Percentiles rank a stretch among this genome's conserved stretches.
Evolutionary conservation across 106 monocot species (phyloP).

Genomic region (Hemerocallis citrina): DNA sequence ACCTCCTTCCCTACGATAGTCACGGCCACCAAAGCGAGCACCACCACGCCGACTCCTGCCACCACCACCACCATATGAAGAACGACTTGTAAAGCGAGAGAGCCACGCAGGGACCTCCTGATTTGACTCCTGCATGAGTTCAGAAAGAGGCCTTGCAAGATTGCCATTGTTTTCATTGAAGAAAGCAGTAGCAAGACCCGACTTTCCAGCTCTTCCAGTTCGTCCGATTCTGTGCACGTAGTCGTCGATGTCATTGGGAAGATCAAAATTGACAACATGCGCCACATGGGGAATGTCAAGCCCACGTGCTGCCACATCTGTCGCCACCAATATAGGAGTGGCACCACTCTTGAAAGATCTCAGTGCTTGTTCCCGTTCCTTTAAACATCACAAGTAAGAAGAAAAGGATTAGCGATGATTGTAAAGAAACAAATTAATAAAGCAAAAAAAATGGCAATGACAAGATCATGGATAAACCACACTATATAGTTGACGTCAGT

Average conservation of each 20-base stretch:
- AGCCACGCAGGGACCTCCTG: constrained; percentile 86
- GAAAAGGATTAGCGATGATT: background rate
- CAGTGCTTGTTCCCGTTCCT: constrained; percentile 75
- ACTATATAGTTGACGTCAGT: no score
- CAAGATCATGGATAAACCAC: no score
- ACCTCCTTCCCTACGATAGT: constrained; percentile 47
- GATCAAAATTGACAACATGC: constrained; percentile 85
- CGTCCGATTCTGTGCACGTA: constrained; percentile 89
- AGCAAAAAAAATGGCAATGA: no score
- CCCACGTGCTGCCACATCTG: constrained; percentile 87
- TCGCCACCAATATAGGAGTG: constrained; percentile 81
- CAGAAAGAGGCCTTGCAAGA: constrained; percentile 49
- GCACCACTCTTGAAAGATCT: constrained; percentile 77
- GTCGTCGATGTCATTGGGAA: constrained; percentile 86
- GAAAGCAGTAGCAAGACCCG: constrained; percentile 81
- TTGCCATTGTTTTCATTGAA: constrained; percentile 63
- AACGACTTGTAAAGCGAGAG: constrained; percentile 34
- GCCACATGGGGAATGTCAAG: constrained; percentile 90
- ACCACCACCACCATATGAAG: constrained; percentile 43
- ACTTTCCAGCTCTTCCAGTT: constrained; percentile 80
- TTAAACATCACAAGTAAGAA: background rate
- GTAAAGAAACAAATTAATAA: background rate
- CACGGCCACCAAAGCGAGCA: constrained; percentile 64
- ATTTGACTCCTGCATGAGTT: constrained; percentile 77
- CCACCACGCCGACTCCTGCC: constrained; percentile 35